These are phyloP conservation scores for Telopea speciosissima DNA, from an alignment of 177 flowering plant genomes.

Conservation along the genomic window DNA sequence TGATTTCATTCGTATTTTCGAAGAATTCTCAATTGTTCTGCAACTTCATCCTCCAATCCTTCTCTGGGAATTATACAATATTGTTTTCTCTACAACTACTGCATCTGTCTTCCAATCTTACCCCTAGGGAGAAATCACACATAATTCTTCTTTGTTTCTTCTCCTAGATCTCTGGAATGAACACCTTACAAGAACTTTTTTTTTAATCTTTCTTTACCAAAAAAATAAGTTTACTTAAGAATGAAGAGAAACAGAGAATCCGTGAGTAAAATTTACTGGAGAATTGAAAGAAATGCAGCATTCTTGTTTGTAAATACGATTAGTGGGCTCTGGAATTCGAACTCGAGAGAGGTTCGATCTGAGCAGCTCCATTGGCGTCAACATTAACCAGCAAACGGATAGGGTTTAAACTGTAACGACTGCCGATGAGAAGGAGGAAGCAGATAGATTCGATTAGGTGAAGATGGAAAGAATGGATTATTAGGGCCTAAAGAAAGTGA, in stretches of 20 bases:
- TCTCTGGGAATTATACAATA: no score
- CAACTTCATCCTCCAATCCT: no score
- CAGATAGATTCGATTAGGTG: conserved; percentile 1
- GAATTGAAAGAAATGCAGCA: conserved; percentile 90
- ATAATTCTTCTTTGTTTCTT: no score
- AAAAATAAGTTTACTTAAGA: no score
- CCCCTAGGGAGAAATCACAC: no score
- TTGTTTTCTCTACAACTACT: no score
- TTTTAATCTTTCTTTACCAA: no score
- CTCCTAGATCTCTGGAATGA: no score
- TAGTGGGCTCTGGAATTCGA: conserved; percentile 94
- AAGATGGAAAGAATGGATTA: not conserved
- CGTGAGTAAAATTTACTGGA: conserved; percentile 42
- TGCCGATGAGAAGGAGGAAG: not conserved
- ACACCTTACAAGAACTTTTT: no score
- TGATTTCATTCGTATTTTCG: no score
- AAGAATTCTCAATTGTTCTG: no score
- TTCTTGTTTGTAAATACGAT: conserved; percentile 94
- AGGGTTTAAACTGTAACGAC: not conserved
- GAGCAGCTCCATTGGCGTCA: conserved; percentile 66
- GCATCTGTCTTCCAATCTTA: no score
- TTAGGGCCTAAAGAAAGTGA: conserved; percentile 1
- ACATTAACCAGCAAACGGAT: not conserved
- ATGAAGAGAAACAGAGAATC: conserved; percentile 1
- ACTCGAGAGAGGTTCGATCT: conserved; percentile 75